phyloP scores from a whole-genome alignment of 179 eudicot genomes.

The Vitellaria paradoxa region DNA sequence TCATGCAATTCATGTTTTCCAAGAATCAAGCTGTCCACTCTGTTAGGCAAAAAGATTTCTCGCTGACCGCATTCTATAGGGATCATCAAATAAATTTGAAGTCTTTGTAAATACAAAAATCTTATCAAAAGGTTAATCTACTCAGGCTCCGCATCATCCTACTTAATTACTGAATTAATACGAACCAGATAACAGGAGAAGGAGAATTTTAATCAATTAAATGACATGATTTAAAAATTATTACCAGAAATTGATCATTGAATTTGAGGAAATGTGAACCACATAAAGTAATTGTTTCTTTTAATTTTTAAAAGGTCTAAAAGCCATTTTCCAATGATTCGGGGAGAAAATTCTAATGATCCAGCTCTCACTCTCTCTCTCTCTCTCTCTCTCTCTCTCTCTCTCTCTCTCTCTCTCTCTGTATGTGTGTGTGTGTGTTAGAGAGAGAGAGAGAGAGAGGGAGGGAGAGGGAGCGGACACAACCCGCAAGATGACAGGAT shows the following conservation, averaged over 20 bases:
- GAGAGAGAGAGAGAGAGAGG: not conserved
- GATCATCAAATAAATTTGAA: not conserved
- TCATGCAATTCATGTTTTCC: no score
- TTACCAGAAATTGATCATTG: not conserved
- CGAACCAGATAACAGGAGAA: not conserved
- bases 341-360: not conserved
- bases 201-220: not conserved
- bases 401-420: no score
- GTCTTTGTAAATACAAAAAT: not conserved
- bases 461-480: not conserved
- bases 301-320: not conserved
- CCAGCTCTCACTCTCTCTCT: no score
- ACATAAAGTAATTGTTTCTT: not conserved
- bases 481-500: not conserved
- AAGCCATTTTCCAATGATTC: not conserved
- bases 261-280: not conserved
- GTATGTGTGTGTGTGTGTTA: no score
- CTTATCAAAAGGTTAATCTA: not conserved
- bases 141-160: not conserved
- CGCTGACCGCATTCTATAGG: no score
- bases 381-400: no score
- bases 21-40: no score
- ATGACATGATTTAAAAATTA: not conserved
- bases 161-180: not conserved
- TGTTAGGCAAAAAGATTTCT: no score